Percentiles rank a stretch among this genome's conserved stretches.
phyloP scores from a whole-genome alignment of 345 rosid species.

The Acer saccharum region DNA sequence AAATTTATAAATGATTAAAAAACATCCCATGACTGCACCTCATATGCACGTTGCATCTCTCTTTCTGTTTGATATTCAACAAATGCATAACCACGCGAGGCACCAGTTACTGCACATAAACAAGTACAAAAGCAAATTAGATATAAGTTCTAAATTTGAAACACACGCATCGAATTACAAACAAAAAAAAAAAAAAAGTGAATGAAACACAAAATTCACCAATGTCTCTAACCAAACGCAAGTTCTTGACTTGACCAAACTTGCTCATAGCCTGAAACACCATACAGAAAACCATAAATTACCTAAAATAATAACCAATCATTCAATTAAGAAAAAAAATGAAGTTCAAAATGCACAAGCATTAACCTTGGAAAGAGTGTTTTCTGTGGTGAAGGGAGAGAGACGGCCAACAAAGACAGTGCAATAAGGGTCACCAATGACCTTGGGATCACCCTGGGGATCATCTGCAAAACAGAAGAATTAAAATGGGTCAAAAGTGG shows the following conservation, averaged over 20 bases:
- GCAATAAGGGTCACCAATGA: slow-evolving; percentile 74
- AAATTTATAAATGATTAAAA: too few relatives aligned
- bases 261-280: slow-evolving; percentile 71
- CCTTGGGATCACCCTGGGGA: slow-evolving; percentile 75
- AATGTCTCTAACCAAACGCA: slow-evolving; percentile 89
- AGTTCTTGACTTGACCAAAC: slow-evolving; percentile 76
- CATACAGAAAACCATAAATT: neutral
- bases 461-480: slow-evolving; percentile 53
- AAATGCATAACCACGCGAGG: slow-evolving; percentile 86
- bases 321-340: neutral
- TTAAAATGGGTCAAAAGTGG: neutral
- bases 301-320: neutral
- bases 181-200: too few relatives aligned
- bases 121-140: neutral
- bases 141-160: neutral
- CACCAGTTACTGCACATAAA: slow-evolving; percentile 72
- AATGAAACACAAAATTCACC: slow-evolving; percentile 41
- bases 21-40: slow-evolving; percentile 43
- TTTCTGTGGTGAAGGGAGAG: slow-evolving; percentile 72
- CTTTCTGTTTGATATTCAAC: slow-evolving; percentile 83
- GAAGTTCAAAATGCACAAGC: neutral
- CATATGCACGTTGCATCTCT: slow-evolving; percentile 84
- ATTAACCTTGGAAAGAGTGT: slow-evolving; percentile 62
- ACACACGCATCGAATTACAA: too few relatives aligned
- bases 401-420: slow-evolving; percentile 80